phyloP scores from a whole-genome alignment of 495 filamentous ascomycete species.

The Cercophora scortea region DNA sequence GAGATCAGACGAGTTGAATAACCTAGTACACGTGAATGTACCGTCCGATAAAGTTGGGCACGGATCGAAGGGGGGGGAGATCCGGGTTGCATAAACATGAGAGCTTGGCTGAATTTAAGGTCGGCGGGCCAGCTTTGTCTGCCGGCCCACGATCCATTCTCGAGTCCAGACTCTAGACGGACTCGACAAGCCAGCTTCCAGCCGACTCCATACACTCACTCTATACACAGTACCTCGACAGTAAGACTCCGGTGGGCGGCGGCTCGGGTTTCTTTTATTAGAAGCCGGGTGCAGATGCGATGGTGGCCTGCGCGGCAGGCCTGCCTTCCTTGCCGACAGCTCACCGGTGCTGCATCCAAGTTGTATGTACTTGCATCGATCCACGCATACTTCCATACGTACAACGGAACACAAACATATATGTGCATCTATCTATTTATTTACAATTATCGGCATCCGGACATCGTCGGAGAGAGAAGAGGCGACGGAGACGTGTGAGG shows the following conservation, averaged over 20 bases:
- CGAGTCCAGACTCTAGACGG: no score
- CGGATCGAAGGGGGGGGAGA: conserved; percentile 11
- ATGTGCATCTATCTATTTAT: not conserved
- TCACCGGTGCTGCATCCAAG: no score
- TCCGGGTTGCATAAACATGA: conserved; percentile 17
- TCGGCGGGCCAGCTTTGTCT: conserved; percentile 13
- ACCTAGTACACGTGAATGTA: not conserved
- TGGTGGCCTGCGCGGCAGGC: conserved; percentile 4
- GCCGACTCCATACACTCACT: no score
- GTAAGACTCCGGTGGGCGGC: not conserved
- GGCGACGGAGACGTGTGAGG: not conserved
- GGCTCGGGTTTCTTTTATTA: conserved; percentile 21
- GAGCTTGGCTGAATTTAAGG: conserved; percentile 3
- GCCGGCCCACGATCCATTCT: no score
- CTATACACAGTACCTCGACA: no score
- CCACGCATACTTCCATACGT: no score
- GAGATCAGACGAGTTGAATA: no score
- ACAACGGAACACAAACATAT: not conserved
- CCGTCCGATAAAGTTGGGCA: conserved; percentile 10
- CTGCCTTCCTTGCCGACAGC: not conserved
- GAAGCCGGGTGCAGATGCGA: conserved; percentile 10
- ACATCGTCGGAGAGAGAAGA: not conserved
- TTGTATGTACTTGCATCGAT: no score
- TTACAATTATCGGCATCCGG: not conserved
- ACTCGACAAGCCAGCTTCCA: no score